These are phyloP conservation scores for Epichloe sylvatica DNA, from an alignment of 2,329 filamentous ascomycete genomes.

Conservation along the genomic window DNA sequence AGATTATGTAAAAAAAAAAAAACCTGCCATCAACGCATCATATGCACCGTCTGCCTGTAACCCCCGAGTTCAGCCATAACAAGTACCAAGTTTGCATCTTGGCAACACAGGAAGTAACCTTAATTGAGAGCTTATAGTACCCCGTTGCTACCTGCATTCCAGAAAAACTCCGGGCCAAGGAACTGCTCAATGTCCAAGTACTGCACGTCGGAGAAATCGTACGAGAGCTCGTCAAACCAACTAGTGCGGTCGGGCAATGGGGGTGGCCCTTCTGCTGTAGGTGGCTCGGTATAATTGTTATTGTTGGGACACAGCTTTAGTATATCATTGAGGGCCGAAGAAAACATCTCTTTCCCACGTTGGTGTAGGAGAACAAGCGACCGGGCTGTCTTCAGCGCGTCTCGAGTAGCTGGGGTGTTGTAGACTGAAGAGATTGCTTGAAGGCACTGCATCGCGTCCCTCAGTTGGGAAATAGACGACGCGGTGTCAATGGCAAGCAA, in stretches of 20 bases:
- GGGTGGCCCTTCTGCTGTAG: background rate
- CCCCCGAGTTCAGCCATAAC: background rate
- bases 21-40: background rate
- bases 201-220: slow-evolving; percentile 29
- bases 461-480: slow-evolving; percentile 32
- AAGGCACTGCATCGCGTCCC: slow-evolving; percentile 36
- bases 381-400: slow-evolving; percentile 40
- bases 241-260: slow-evolving; percentile 6
- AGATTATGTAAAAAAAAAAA: background rate
- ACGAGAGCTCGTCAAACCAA: slow-evolving; percentile 28
- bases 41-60: background rate
- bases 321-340: slow-evolving; percentile 23
- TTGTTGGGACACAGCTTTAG: slow-evolving; percentile 21
- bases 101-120: background rate
- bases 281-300: slow-evolving; percentile 8
- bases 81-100: background rate
- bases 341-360: slow-evolving; percentile 31
- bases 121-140: background rate
- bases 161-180: slow-evolving; percentile 9
- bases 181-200: slow-evolving; percentile 31
- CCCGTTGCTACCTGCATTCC: background rate
- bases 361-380: slow-evolving; percentile 39
- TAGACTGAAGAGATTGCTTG: slow-evolving; percentile 27
- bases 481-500: slow-evolving; percentile 40
- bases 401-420: slow-evolving; percentile 33